phyloP scores from a whole-genome alignment of 371 early-diverging fungal genomes.

The Syncephalastrum racemosum region DNA sequence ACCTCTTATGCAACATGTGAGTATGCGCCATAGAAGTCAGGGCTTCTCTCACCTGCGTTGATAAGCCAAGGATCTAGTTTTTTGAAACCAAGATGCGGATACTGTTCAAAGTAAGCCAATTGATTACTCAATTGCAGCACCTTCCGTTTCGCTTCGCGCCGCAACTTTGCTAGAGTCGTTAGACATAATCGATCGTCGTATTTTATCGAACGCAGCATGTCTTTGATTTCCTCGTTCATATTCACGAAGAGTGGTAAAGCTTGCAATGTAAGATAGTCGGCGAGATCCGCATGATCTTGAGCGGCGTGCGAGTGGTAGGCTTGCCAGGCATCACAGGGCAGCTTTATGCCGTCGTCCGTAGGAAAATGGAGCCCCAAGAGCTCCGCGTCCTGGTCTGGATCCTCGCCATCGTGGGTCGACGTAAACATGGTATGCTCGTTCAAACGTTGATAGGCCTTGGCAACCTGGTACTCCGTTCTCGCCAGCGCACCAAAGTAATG shows the following conservation, averaged over 20 bases:
- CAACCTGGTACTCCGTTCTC: slow-evolving; percentile 25
- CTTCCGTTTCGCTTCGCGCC: slow-evolving; percentile 26
- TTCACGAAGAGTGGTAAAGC: slow-evolving; percentile 30
- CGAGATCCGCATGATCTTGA: slow-evolving; percentile 30
- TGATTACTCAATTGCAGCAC: slow-evolving; percentile 29
- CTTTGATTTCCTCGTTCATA: slow-evolving; percentile 38
- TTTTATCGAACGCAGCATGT: slow-evolving; percentile 37
- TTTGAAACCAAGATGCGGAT: slow-evolving; percentile 30
- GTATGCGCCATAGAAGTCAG: neutral
- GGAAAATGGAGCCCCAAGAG: slow-evolving; percentile 30
- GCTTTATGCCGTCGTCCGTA: slow-evolving; percentile 23
- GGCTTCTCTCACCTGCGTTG: slow-evolving; percentile 32
- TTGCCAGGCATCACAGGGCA: slow-evolving; percentile 39
- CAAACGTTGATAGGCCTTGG: slow-evolving; percentile 30
- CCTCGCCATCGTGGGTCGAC: neutral
- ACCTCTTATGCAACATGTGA: slow-evolving; percentile 23
- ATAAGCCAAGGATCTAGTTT: slow-evolving; percentile 44
- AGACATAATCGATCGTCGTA: slow-evolving; percentile 35
- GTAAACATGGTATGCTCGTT: slow-evolving; percentile 17
- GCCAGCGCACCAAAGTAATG: slow-evolving; percentile 31
- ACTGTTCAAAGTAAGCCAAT: slow-evolving; percentile 36
- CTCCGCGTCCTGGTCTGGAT: slow-evolving; percentile 1
- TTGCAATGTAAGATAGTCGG: slow-evolving; percentile 26
- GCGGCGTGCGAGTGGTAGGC: slow-evolving; percentile 19
- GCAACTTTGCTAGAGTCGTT: slow-evolving; percentile 24